These are phyloP conservation scores for Fraxinus cuspidata DNA, from an alignment of 257 asterid species.

Conservation along the genomic window DNA sequence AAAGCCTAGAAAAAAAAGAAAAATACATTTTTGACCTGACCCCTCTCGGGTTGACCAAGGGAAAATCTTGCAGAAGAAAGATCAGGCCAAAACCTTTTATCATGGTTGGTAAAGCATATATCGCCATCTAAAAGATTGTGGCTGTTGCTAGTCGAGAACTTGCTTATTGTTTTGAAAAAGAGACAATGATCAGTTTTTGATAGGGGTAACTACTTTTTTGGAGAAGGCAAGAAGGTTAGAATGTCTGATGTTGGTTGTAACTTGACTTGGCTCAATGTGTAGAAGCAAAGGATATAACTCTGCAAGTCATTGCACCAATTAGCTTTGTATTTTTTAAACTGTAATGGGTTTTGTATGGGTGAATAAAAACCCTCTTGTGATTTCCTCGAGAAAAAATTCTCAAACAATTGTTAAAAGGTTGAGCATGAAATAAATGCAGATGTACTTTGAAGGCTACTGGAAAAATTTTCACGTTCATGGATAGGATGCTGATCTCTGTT, in stretches of 20 bases:
- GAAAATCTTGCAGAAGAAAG: neutral
- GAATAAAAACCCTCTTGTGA: neutral
- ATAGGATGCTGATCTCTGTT: slow-evolving; percentile 14
- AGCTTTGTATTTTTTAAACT: neutral
- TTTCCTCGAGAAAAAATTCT: too few relatives aligned
- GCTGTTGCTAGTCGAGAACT: neutral
- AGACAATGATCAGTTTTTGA: neutral
- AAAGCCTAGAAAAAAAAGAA: neutral
- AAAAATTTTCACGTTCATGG: neutral
- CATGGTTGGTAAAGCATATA: neutral
- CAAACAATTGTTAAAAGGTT: too few relatives aligned
- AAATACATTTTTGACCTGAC: neutral
- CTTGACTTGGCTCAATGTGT: neutral
- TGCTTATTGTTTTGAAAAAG: neutral
- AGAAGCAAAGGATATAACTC: neutral
- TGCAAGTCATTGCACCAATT: neutral
- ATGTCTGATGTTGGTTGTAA: neutral
- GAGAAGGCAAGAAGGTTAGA: neutral
- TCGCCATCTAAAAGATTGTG: neutral
- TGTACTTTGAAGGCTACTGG: neutral
- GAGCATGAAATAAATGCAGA: neutral
- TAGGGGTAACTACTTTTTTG: neutral
- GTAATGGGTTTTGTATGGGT: neutral
- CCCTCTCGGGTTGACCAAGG: neutral
- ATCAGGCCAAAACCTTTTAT: neutral